Evolutionary conservation across 306 rosid genomes (phyloP).

Genomic region (Adenanthera pavonina): DNA sequence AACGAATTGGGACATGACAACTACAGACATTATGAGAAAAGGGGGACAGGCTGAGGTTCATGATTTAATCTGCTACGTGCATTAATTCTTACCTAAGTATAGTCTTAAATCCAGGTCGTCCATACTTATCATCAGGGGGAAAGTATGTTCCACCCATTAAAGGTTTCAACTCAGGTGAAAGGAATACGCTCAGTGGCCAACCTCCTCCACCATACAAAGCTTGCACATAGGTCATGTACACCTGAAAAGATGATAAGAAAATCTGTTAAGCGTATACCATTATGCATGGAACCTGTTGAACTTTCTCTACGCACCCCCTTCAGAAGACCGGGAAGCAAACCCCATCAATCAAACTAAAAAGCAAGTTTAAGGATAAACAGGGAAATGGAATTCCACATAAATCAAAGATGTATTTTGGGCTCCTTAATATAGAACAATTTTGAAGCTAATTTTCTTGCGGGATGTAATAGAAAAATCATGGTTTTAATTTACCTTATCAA

Average conservation of each 20-base stretch:
- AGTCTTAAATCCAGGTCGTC: conserved; percentile 89
- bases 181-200: conserved; percentile 92
- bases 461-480: neutral
- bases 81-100: conserved; percentile 73
- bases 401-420: neutral
- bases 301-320: conserved; percentile 30
- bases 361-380: neutral
- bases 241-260: conserved; percentile 52
- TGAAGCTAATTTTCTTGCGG: conserved; percentile 8
- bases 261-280: conserved; percentile 30
- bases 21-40: conserved; percentile 6
- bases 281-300: conserved; percentile 22
- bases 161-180: conserved; percentile 94
- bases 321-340: conserved; percentile 16
- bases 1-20: conserved; percentile 1
- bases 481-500: conserved; percentile 74
- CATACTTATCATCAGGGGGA: conserved; percentile 87
- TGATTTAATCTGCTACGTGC: conserved; percentile 32
- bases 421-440: conserved; percentile 1
- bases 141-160: conserved; percentile 99
- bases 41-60: conserved; percentile 7
- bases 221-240: conserved; percentile 96
- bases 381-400: neutral
- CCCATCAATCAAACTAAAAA: conserved; percentile 22
- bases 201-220: conserved; percentile 98